A percentile compares a stretch with the other conserved stretches of the same genome.
phyloP scores from a whole-genome alignment of 768 basidiomycete genomes.

The Mycena epipterygia region DNA sequence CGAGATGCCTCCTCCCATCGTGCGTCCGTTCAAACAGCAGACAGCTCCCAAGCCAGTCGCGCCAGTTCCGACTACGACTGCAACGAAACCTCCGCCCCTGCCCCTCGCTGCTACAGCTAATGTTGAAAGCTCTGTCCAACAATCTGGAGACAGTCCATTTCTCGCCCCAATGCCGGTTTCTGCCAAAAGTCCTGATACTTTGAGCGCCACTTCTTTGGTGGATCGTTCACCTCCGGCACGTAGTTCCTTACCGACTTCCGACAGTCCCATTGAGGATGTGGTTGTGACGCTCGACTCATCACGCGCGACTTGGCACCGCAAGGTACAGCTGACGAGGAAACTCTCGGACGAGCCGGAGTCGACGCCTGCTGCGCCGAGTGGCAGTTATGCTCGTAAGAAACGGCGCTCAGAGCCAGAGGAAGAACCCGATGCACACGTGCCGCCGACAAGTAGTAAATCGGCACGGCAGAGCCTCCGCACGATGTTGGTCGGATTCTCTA shows the following conservation, averaged over 20 bases:
- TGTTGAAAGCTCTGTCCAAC: background rate
- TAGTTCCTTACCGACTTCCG: background rate
- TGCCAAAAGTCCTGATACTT: background rate
- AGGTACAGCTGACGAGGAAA: slow-evolving; percentile 20
- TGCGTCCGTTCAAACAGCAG: background rate
- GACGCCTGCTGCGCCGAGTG: background rate
- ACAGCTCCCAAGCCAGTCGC: background rate
- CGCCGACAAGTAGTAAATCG: background rate
- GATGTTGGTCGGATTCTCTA: slow-evolving; percentile 67
- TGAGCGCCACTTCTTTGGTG: background rate
- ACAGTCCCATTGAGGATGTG: slow-evolving; percentile 6
- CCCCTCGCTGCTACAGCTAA: background rate
- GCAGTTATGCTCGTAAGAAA: slow-evolving; percentile 52
- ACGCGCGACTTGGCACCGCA: slow-evolving; percentile 15
- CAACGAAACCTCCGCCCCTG: background rate
- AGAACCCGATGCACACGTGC: background rate
- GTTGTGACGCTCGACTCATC: slow-evolving; percentile 18
- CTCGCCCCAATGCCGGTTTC: background rate
- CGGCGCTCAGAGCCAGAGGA: slow-evolving; percentile 34
- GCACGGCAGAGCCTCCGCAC: slow-evolving; percentile 55
- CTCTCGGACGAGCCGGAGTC: slow-evolving; percentile 27
- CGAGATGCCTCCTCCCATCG: background rate
- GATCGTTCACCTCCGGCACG: background rate
- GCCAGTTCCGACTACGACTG: background rate
- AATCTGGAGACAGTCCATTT: slow-evolving; percentile 22